Base-by-base conservation (phyloP, 257 asterid genomes). In the Fraxinus excelsior region DNA sequence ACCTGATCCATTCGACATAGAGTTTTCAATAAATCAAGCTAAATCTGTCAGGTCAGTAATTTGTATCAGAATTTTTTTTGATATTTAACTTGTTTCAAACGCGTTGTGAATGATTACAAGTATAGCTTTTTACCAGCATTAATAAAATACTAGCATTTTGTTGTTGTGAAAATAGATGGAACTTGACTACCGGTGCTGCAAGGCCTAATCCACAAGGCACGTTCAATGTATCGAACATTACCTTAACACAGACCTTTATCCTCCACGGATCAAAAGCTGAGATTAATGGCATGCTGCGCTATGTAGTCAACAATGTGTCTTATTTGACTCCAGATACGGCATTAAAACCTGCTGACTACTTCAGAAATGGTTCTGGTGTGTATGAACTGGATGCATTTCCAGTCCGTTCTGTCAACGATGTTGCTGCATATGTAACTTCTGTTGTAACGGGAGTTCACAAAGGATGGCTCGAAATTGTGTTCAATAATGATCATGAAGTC, bases 181-280 rank as follows among this genome's bases (percentile, higher is more conserved):
- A 92, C 70, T 71, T 88, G 90, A 87, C 90, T 0, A 60, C 92
- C 0, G 94, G 95, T 16, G 95, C 88, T 3, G 88, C 96, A 14
- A 87, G 94, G 66, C 96, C 94, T 19, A 91, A 92, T 70, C 91
- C 88, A 26, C 97, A 91, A 79, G 96, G 97, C 1, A 5, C 95
- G 23, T 91, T 92, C 65, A 92, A 91, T 5, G 92, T 92, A 25
- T 32, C 94, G 35, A 89, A 91, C 18, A 92, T 88, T 79, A 90
- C 94, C 67, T 19, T 88, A 23, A 79, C 91, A n/a, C 92, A 90
- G 78, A 86, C 89, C 19, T 90, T 92, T 72, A 23, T 83, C 56
- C 90, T 90, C 8, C 78, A 37, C 14, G 94, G 91, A 71, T 84
- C 92, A 3, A 0, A 18, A 0, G 82, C 76, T 42, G 9, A 51